These are phyloP conservation scores for Eragrostis nindensis DNA, from an alignment of 176 grass and related monocot species.

Conservation along the genomic window DNA sequence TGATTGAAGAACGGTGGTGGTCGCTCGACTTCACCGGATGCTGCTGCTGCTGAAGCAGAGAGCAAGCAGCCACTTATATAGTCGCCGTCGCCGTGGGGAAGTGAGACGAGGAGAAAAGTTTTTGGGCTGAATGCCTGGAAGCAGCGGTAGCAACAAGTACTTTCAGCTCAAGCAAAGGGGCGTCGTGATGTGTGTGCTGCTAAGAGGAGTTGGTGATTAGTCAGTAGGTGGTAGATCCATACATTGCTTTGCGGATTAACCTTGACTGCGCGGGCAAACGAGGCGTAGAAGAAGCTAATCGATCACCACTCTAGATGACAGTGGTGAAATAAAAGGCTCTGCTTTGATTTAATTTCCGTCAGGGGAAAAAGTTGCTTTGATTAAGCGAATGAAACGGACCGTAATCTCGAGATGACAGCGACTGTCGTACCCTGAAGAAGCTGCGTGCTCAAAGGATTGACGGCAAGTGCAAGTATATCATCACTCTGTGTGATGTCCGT, in stretches of 20 bases:
- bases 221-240: background rate
- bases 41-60: background rate
- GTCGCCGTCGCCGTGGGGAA: background rate
- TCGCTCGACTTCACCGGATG: background rate
- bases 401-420: slow-evolving; percentile 3
- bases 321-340: background rate
- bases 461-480: background rate
- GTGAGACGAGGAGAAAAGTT: slow-evolving; percentile 30
- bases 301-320: too few species aligned
- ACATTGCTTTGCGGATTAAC: background rate
- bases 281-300: too few species aligned
- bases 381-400: background rate
- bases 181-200: background rate
- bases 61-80: background rate
- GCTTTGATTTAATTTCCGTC: background rate
- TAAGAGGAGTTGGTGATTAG: slow-evolving; percentile 1
- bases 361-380: background rate
- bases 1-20: background rate
- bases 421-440: slow-evolving; percentile 8
- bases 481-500: background rate
- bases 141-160: background rate
- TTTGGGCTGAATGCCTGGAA: background rate
- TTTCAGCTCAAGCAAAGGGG: slow-evolving; percentile 50
- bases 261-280: background rate
- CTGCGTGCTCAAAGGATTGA: background rate